phyloP scores from a whole-genome alignment of 257 asterid genomes.

The Fraxinus pennsylvanica region DNA sequence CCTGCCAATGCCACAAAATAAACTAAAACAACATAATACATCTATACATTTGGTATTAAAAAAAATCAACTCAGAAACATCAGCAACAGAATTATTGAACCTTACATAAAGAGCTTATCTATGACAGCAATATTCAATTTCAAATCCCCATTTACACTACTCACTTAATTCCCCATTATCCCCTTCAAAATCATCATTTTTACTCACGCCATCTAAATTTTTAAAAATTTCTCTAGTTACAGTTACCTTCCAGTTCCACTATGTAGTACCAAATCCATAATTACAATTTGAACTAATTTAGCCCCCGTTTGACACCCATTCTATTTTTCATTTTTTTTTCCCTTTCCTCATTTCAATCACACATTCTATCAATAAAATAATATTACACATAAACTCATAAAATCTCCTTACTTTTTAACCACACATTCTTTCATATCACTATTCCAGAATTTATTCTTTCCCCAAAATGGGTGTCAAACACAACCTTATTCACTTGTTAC shows the following conservation, averaged over 20 bases:
- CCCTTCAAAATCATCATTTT: neutral
- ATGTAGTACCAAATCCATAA: neutral
- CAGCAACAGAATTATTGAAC: neutral
- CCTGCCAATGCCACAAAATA: slow-evolving; percentile 31
- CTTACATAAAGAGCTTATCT: neutral
- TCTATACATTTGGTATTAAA: neutral
- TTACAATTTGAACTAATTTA: neutral
- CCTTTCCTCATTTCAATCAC: too few species aligned
- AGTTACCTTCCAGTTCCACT: neutral
- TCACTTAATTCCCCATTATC: neutral
- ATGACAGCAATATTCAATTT: neutral
- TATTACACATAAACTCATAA: too few species aligned
- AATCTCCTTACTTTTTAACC: too few species aligned
- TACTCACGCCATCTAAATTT: neutral
- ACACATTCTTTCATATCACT: too few species aligned
- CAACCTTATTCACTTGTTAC: neutral
- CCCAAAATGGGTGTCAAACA: too few species aligned
- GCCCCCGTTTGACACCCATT: too few species aligned
- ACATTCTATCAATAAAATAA: too few species aligned
- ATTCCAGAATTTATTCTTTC: too few species aligned
- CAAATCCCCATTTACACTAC: neutral
- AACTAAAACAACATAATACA: neutral
- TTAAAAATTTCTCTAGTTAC: neutral
- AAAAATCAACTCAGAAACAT: neutral
- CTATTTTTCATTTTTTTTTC: too few species aligned